Conservation (phyloP, 2,329 filamentous ascomycete genomes). For the Dactylellina leptospora region DNA sequence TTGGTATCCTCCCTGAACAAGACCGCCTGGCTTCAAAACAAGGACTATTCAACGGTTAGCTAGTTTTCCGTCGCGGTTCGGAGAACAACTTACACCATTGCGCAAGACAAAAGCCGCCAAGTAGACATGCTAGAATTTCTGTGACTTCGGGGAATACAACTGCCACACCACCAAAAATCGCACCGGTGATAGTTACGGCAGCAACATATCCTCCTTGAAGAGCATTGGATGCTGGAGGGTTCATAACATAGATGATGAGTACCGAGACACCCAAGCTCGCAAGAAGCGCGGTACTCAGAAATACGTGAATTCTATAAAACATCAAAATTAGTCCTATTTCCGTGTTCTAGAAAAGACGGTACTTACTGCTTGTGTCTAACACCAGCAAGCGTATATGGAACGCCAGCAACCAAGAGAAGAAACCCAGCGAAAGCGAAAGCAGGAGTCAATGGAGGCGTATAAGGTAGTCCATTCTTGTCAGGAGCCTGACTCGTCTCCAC, state of each 20-base stretch:
- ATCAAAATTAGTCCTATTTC: not conserved
- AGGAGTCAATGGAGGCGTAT: slow-evolving; percentile 79
- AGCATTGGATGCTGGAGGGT: slow-evolving; percentile 74
- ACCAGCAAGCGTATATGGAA: slow-evolving; percentile 76
- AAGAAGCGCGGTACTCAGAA: slow-evolving; percentile 79
- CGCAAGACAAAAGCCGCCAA: slow-evolving; percentile 83
- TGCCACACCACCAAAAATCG: slow-evolving; percentile 76
- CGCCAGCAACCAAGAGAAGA: slow-evolving; percentile 77
- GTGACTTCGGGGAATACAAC: slow-evolving; percentile 85
- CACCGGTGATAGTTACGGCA: slow-evolving; percentile 76
- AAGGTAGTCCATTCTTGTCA: slow-evolving; percentile 67
- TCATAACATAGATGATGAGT: slow-evolving; percentile 89
- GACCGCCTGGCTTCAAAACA: slow-evolving; percentile 76
- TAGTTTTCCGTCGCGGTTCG: not conserved
- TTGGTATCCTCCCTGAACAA: slow-evolving; percentile 70
- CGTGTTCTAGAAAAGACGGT: not conserved
- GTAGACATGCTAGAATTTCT: slow-evolving; percentile 82
- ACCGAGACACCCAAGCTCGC: slow-evolving; percentile 78
- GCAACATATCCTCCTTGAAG: slow-evolving; percentile 88
- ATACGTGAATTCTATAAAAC: slow-evolving; percentile 71
- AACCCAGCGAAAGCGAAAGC: slow-evolving; percentile 81
- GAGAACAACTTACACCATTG: slow-evolving; percentile 74
- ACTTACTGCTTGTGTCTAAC: slow-evolving; percentile 76
- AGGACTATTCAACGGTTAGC: slow-evolving; percentile 64
- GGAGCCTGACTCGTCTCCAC: slow-evolving; percentile 17